Evolutionary conservation across 1,284 basidiomycete species (phyloP).

Genomic region (Xanthoconium separans): DNA sequence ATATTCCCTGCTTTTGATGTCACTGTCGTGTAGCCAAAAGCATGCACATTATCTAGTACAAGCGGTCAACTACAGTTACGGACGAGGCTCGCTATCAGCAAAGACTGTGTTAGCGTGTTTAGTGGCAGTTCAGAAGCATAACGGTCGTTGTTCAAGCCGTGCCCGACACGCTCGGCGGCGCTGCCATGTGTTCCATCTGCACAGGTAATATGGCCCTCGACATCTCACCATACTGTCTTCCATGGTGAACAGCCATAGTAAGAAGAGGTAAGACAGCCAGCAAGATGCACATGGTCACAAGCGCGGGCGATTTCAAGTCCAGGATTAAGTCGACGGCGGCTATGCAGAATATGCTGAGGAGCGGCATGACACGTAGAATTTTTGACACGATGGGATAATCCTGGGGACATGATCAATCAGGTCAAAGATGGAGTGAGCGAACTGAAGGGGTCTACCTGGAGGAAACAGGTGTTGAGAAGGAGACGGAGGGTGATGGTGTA

Average conservation of each 20-base stretch:
- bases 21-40: no score
- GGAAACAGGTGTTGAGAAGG: no score
- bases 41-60: no score
- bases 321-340: slow-evolving; percentile 11
- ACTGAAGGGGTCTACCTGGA: no score
- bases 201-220: background rate
- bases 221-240: background rate
- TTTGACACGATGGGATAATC: slow-evolving; percentile 5
- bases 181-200: background rate
- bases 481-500: no score
- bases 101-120: no score
- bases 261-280: slow-evolving; percentile 11
- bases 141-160: background rate
- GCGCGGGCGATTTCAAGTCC: slow-evolving; percentile 6
- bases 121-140: no score
- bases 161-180: no score
- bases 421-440: background rate
- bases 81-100: no score
- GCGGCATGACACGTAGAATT: slow-evolving; percentile 20
- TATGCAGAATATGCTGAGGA: slow-evolving; percentile 13
- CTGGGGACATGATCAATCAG: background rate
- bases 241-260: background rate
- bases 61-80: no score
- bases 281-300: slow-evolving; percentile 7
- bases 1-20: no score